Evolutionary conservation across 441 rosid species (phyloP).

Genomic region (Populus hybrid): DNA sequence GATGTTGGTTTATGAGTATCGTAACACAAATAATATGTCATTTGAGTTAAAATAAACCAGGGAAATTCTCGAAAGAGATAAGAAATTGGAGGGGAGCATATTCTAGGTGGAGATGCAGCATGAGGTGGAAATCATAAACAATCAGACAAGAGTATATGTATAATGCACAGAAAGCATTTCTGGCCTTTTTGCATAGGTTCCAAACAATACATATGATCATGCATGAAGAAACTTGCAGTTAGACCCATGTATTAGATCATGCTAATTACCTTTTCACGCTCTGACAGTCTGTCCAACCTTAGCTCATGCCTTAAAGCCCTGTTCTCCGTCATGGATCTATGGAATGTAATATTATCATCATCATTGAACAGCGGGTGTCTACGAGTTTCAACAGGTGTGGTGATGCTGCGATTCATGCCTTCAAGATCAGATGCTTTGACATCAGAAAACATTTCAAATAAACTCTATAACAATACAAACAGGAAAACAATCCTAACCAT

Average conservation of each 20-base stretch:
- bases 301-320: constrained; percentile 47
- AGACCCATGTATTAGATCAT: constrained; percentile 5
- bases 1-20: background rate
- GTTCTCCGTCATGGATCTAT: constrained; percentile 74
- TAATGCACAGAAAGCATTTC: background rate
- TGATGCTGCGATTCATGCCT: constrained; percentile 66
- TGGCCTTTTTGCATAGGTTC: background rate
- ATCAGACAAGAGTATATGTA: background rate
- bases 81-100: background rate
- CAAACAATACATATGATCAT: background rate
- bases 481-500: background rate
- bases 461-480: constrained; percentile 11
- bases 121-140: background rate
- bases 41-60: background rate
- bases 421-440: constrained; percentile 31
- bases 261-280: constrained; percentile 66
- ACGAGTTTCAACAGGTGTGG: constrained; percentile 43
- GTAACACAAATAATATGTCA: background rate
- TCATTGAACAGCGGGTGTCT: constrained; percentile 42
- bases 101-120: background rate
- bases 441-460: constrained; percentile 23
- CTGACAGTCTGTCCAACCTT: constrained; percentile 69
- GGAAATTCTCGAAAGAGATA: background rate
- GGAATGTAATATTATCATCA: constrained; percentile 41
- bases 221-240: constrained; percentile 6